phyloP scores from a whole-genome alignment of 768 basidiomycete genomes.

The Boletus barrowsii region DNA sequence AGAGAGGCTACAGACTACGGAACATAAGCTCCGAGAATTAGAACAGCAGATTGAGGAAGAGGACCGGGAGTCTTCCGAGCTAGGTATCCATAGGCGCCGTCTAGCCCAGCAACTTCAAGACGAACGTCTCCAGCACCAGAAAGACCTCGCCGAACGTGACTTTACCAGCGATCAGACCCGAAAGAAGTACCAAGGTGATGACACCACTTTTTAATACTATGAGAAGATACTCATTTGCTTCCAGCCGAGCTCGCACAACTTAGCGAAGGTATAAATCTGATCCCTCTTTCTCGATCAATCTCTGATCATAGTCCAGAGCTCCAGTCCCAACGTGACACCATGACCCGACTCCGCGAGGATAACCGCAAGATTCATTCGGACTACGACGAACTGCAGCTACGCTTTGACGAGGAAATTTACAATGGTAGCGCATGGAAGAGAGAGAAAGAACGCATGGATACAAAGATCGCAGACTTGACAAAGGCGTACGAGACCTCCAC shows the following conservation, averaged over 20 bases:
- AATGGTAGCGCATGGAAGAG: slow-evolving; percentile 81
- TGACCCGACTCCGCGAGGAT: slow-evolving; percentile 76
- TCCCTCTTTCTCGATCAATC: background rate
- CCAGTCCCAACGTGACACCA: slow-evolving; percentile 71
- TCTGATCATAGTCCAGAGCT: slow-evolving; percentile 47
- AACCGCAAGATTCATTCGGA: slow-evolving; percentile 76
- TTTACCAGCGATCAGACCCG: slow-evolving; percentile 76
- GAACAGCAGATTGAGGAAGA: slow-evolving; percentile 65
- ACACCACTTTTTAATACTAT: background rate
- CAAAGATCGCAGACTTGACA: slow-evolving; percentile 71
- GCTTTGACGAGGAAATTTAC: slow-evolving; percentile 75
- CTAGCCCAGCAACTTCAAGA: slow-evolving; percentile 77
- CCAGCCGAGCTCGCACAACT: slow-evolving; percentile 74
- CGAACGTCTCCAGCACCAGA: slow-evolving; percentile 72
- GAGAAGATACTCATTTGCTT: slow-evolving; percentile 5
- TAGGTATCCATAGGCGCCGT: slow-evolving; percentile 60
- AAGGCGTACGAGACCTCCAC: slow-evolving; percentile 74
- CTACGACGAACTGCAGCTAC: slow-evolving; percentile 69
- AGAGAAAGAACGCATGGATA: slow-evolving; percentile 83
- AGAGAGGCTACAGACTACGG: slow-evolving; percentile 46
- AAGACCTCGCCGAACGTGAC: slow-evolving; percentile 77
- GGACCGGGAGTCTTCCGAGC: slow-evolving; percentile 62
- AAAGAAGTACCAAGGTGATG: slow-evolving; percentile 80
- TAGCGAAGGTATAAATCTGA: slow-evolving; percentile 58
- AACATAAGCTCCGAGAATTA: slow-evolving; percentile 54